Percentiles rank a stretch among this genome's conserved stretches.
These are phyloP conservation scores for Ophiocordyceps australis DNA, from an alignment of 2,329 filamentous ascomycete genomes.

Conservation along the genomic window DNA sequence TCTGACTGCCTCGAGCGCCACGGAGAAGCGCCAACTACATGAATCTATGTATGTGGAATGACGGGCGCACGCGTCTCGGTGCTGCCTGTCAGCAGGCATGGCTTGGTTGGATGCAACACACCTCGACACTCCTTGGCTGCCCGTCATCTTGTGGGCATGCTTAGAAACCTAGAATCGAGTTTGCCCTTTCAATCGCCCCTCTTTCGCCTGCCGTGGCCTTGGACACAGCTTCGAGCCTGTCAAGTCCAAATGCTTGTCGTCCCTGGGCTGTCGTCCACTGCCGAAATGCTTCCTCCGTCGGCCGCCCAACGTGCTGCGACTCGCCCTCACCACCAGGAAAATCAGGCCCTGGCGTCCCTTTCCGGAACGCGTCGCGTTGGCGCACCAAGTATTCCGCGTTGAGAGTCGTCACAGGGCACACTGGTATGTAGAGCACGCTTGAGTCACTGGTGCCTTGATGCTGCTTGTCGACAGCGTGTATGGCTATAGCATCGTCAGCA, in stretches of 20 bases:
- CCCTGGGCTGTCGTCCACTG: constrained; percentile 12
- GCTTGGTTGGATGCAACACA: too few species aligned
- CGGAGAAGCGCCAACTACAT: too few species aligned
- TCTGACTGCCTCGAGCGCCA: too few species aligned
- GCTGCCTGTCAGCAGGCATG: too few species aligned
- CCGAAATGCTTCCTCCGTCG: constrained; percentile 19
- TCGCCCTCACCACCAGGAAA: constrained; percentile 59
- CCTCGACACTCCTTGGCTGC: too few species aligned
- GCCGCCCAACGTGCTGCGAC: constrained; percentile 27
- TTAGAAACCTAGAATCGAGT: constrained; percentile 23
- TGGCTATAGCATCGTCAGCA: constrained; percentile 15
- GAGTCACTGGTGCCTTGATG: constrained; percentile 58
- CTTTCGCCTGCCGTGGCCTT: constrained; percentile 15
- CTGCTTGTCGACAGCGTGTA: constrained; percentile 69
- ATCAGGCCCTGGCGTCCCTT: constrained; percentile 49
- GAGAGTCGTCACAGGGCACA: constrained; percentile 58
- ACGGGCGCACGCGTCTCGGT: too few species aligned
- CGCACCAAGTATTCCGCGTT: constrained; percentile 55
- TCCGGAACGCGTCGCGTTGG: constrained; percentile 53
- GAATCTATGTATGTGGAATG: too few species aligned
- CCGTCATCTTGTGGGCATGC: too few species aligned
- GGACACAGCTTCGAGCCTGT: constrained; percentile 12
- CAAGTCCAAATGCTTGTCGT: constrained; percentile 25
- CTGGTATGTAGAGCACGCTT: constrained; percentile 77
- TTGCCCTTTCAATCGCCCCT: constrained; percentile 19